Evolutionary conservation across 2,329 filamentous ascomycete genomes (phyloP).

Genomic region (Colletotrichum costaricense): DNA sequence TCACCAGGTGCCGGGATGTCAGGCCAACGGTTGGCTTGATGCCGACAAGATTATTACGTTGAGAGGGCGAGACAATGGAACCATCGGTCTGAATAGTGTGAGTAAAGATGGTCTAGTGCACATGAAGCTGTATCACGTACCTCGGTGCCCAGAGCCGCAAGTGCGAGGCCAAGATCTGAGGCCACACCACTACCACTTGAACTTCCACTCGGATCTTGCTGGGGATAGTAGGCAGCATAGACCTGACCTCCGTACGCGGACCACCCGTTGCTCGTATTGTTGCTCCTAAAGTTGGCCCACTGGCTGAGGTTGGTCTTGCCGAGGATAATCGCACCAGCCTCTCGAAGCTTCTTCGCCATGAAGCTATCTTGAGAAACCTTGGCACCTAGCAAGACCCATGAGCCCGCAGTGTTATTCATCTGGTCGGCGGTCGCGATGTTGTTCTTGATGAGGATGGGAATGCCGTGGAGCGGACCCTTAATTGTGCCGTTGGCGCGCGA

Average conservation of each 20-base stretch:
- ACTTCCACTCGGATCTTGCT: conserved; percentile 71
- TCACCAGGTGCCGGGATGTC: conserved; percentile 69
- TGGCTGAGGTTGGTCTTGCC: conserved; percentile 73
- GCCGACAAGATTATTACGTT: conserved; percentile 69
- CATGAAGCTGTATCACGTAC: conserved; percentile 53
- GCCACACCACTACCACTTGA: conserved; percentile 72
- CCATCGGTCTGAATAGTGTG: conserved; percentile 61
- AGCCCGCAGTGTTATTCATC: conserved; percentile 71
- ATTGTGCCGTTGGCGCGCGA: conserved; percentile 42
- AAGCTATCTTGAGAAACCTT: conserved; percentile 67
- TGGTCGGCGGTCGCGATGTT: conserved; percentile 71
- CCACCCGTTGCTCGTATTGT: conserved; percentile 72
- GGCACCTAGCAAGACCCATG: conserved; percentile 66
- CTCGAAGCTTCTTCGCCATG: conserved; percentile 66
- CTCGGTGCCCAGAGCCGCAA: conserved; percentile 70
- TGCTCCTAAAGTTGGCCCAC: conserved; percentile 71
- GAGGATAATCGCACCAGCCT: conserved; percentile 70
- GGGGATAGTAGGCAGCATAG: conserved; percentile 68
- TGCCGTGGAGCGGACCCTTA: conserved; percentile 66
- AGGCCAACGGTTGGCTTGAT: conserved; percentile 77
- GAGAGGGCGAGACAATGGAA: conserved; percentile 67
- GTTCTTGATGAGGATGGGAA: conserved; percentile 74
- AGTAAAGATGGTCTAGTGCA: background rate
- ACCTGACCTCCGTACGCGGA: conserved; percentile 72
- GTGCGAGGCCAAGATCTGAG: conserved; percentile 67